A percentile compares a stretch with the other conserved stretches of the same genome.
phyloP scores from a whole-genome alignment of 257 asterid genomes.

The Nicotiana undulata region DNA sequence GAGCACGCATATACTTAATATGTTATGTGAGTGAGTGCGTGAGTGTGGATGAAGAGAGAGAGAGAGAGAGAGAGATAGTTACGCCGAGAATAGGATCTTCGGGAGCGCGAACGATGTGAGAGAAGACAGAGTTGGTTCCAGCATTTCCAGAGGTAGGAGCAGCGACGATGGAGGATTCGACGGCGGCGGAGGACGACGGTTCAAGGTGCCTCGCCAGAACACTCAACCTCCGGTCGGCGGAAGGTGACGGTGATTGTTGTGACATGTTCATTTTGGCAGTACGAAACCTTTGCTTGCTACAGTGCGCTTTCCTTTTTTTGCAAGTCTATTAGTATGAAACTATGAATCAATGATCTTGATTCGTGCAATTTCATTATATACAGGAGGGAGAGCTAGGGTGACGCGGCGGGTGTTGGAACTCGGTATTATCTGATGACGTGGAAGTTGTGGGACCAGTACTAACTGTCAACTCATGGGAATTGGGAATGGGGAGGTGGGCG shows the following conservation, averaged over 20 bases:
- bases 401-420: too few relatives aligned
- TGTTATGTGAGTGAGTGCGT: neutral
- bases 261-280: conserved; percentile 35
- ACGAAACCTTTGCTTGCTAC: neutral
- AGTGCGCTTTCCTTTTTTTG: conserved; percentile 1
- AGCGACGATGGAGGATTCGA: conserved; percentile 28
- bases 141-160: conserved; percentile 50
- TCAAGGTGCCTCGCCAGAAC: conserved; percentile 59
- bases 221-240: conserved; percentile 61
- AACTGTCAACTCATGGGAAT: too few relatives aligned
- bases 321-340: too few relatives aligned
- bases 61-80: conserved; percentile 15
- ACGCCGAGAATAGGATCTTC: conserved; percentile 99
- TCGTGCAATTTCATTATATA: too few relatives aligned
- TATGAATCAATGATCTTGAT: too few relatives aligned
- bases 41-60: neutral
- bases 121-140: conserved; percentile 43
- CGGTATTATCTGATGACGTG: too few relatives aligned
- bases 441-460: too few relatives aligned
- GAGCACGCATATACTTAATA: neutral
- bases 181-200: conserved; percentile 23
- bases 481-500: too few relatives aligned
- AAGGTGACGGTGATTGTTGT: conserved; percentile 17
- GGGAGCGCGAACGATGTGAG: conserved; percentile 71
- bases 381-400: too few relatives aligned